These are phyloP conservation scores for Cylindrodendrum hubeiense DNA, from an alignment of 2,329 filamentous ascomycete genomes.

Conservation along the genomic window DNA sequence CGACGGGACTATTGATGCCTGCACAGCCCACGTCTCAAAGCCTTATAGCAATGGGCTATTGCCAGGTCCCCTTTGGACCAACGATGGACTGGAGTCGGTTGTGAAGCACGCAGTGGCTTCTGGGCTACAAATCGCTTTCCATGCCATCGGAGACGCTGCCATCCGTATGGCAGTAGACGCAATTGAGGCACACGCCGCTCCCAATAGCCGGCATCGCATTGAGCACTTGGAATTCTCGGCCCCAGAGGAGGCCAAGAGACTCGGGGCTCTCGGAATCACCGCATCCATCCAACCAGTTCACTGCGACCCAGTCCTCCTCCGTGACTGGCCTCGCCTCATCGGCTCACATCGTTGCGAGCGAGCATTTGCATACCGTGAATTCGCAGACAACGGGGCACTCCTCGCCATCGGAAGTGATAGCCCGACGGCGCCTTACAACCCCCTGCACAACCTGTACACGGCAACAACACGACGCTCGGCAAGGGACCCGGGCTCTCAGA, in stretches of 20 bases:
- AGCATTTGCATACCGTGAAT: conserved; percentile 71
- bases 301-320: conserved; percentile 19
- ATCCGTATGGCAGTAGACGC: conserved; percentile 21
- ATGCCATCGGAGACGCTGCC: conserved; percentile 40
- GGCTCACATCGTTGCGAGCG: conserved; percentile 63
- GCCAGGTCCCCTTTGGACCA: conserved; percentile 11
- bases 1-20: conserved; percentile 73
- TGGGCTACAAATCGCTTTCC: conserved; percentile 17
- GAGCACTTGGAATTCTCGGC: conserved; percentile 21
- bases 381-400: conserved; percentile 62
- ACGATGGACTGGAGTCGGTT: conserved; percentile 5
- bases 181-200: conserved; percentile 12
- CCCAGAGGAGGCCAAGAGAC: conserved; percentile 19
- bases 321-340: conserved; percentile 52
- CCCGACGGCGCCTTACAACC: conserved; percentile 65
- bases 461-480: conserved; percentile 66
- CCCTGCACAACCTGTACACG: conserved; percentile 65
- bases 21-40: conserved; percentile 67
- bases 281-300: conserved; percentile 23
- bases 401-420: conserved; percentile 67
- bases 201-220: conserved; percentile 18
- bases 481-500: conserved; percentile 54
- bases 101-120: conserved; percentile 13
- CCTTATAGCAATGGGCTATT: conserved; percentile 56
- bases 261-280: conserved; percentile 19